Base-by-base conservation (phyloP, 208 protist species). In the Zelonia costaricensis region DNA sequence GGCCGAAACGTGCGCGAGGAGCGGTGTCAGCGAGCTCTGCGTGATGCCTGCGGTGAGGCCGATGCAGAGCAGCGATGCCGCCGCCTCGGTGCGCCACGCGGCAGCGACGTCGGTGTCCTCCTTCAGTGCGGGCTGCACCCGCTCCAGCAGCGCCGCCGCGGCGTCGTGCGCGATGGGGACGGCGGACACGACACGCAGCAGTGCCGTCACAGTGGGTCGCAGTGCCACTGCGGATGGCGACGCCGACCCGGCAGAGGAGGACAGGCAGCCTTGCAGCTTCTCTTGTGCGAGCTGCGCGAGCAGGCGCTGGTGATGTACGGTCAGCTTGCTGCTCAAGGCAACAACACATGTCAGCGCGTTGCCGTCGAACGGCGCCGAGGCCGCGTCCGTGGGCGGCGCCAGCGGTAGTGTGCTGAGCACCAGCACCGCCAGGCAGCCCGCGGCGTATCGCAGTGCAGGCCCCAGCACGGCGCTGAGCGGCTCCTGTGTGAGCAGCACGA, bases 381-480 rank as follows among this genome's bases (percentile, higher is more conserved):
- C 48, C 2, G 58, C 38, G 42, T 61, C 52, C 13, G 51, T 18
- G 36, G 27, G 23, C n/a, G 30, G 12, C 23, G 55, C 10, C 18
- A 61, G 40, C 25, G 22, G 12, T 4, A 68, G 44, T 5, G 70
- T 78, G 49, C 67, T 57, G 7, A 84, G 42, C 13, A 84, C 58
- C 1, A 91, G 57, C 46, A 70, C 79, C 22, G 78, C 69, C 6
- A 89, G 68, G 47, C 80, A 88, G 22, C 87, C 87, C 16, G 79
- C 72, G 0, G 84, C 74, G 69, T 91, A 73, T 7, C 84, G 78
- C 48, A 91, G 59, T 23, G 74, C 78, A 12, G 81, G 80, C 9
- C 84, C 83, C 43, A 93, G 45, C 51, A 33, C 27, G 2, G 45
- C 71, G 18, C 51, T 66, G 9, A 44, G 64, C 15, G 58, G 39